phyloP scores from a whole-genome alignment of 139 green algal species.

The Coccomyxa sp. region DNA sequence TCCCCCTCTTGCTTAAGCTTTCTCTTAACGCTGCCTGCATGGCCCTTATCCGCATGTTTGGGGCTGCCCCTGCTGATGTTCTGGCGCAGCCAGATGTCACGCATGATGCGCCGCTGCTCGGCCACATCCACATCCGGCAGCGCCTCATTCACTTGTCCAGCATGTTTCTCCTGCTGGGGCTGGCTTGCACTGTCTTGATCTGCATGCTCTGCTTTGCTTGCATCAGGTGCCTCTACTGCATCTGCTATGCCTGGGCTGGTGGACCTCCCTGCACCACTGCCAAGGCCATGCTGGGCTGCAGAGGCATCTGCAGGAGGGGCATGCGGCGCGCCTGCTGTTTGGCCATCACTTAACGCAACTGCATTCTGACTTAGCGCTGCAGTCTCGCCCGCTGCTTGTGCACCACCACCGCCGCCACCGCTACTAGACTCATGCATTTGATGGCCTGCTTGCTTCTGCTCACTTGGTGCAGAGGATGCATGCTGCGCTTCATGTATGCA shows the following conservation, averaged over 20 bases:
- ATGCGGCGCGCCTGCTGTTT: no score
- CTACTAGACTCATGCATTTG: no score
- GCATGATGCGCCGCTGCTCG: slow-evolving; percentile 29
- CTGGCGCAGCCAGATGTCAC: slow-evolving; percentile 16
- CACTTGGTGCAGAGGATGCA: no score
- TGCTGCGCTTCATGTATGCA: no score
- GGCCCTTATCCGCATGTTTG: background rate
- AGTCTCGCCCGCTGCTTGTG: no score
- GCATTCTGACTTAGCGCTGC: no score
- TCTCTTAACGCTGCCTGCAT: background rate
- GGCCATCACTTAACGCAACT: no score
- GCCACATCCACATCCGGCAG: slow-evolving; percentile 9
- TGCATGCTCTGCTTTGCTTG: background rate
- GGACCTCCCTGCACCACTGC: background rate
- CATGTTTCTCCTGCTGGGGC: background rate
- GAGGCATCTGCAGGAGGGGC: no score
- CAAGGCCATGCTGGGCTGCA: no score
- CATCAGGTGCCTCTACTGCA: background rate
- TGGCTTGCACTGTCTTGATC: background rate
- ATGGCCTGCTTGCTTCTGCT: no score
- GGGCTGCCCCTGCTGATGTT: background rate
- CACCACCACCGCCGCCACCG: no score
- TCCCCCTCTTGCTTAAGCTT: background rate
- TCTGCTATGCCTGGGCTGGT: background rate
- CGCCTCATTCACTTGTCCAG: background rate